Base-by-base conservation (phyloP, 2,329 filamentous ascomycete genomes). In the Pseudogymnoascus sp. region DNA sequence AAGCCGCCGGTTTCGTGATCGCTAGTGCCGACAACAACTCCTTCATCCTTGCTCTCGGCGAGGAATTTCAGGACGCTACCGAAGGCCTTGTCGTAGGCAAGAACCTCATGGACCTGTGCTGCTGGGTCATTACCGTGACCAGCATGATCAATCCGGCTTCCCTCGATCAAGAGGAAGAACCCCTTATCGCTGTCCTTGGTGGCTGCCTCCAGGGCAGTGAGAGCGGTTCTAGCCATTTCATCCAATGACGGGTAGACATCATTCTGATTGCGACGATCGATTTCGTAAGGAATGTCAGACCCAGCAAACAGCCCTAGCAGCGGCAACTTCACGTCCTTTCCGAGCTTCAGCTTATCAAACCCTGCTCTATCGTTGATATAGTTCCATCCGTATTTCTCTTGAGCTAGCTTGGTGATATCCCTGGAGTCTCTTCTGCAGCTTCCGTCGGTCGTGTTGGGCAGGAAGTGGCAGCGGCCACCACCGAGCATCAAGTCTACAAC, bases 161-260 rank as follows among this genome's bases (percentile, higher is more conserved):
- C 94, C 76, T 99, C 94, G 65, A 99, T 95, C 93, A 99, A 96
- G 69, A 99, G 80, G 77, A 99, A 99, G 80, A 97, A 99, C 4
- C 94, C 94, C 75, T 95, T 86, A 44, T 97, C 91, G 66, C 84
- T 91, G 71, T 92, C 81, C 71, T 84, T 81, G 0, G 94, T 97
- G 0, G 92, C 94, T 64, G 86, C 85, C 66, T 89, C 88, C 23
- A 99, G 83, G 1, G 90, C 86, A 12, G 82, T 84, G 66, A 99
- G 79, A 1, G 94, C 93, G 14, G 90, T 91, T 68, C 83, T 82
- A 7, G 93, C 85, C 92, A 97, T 97, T 76, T 97, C 92, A 72
- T 90, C 89, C 42, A 99, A 79, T 14, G 91, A 93, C 3, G 94
- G 94, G 72, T 96, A 97, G 31, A 86, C 75, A 62, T 94, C 85